phyloP scores from a whole-genome alignment of 2,329 filamentous ascomycete species.

The Samsoniella hepiali region DNA sequence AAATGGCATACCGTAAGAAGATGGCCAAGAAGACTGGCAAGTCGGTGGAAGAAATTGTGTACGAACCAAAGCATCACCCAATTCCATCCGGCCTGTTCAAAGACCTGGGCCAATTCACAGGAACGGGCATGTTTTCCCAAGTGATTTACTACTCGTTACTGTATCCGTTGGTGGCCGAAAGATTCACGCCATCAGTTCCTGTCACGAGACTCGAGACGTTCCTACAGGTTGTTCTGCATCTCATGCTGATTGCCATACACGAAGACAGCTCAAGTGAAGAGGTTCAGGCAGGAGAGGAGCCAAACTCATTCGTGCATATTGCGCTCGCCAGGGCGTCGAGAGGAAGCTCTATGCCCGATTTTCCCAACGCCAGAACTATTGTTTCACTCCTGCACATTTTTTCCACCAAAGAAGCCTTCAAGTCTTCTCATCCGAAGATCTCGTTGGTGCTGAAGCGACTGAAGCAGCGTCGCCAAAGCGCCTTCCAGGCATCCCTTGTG shows the following conservation, averaged over 20 bases:
- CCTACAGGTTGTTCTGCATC: slow-evolving; percentile 84
- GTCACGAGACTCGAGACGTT: slow-evolving; percentile 85
- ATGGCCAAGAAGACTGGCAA: slow-evolving; percentile 86
- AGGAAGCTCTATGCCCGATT: slow-evolving; percentile 57
- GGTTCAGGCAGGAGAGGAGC: slow-evolving; percentile 43
- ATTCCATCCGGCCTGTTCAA: slow-evolving; percentile 77
- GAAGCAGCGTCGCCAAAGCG: slow-evolving; percentile 73
- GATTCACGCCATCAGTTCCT: slow-evolving; percentile 70
- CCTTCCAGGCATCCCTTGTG: slow-evolving; percentile 66
- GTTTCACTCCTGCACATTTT: slow-evolving; percentile 61
- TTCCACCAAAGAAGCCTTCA: slow-evolving; percentile 68
- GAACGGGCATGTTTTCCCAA: slow-evolving; percentile 81
- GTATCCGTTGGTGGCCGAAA: slow-evolving; percentile 69
- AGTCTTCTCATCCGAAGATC: slow-evolving; percentile 81
- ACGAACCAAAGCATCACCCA: slow-evolving; percentile 77
- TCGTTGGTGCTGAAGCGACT: slow-evolving; percentile 78
- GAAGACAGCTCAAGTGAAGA: slow-evolving; percentile 69
- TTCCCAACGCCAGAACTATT: slow-evolving; percentile 58
- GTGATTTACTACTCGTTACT: slow-evolving; percentile 84
- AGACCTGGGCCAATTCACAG: slow-evolving; percentile 73
- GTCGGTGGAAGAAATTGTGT: slow-evolving; percentile 77
- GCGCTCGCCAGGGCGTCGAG: slow-evolving; percentile 63
- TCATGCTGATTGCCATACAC: slow-evolving; percentile 78
- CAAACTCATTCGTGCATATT: slow-evolving; percentile 68
- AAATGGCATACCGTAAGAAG: slow-evolving; percentile 81